These are phyloP conservation scores for Talaromyces sp. DNA, from an alignment of 2,329 filamentous ascomycete genomes.

Conservation along the genomic window DNA sequence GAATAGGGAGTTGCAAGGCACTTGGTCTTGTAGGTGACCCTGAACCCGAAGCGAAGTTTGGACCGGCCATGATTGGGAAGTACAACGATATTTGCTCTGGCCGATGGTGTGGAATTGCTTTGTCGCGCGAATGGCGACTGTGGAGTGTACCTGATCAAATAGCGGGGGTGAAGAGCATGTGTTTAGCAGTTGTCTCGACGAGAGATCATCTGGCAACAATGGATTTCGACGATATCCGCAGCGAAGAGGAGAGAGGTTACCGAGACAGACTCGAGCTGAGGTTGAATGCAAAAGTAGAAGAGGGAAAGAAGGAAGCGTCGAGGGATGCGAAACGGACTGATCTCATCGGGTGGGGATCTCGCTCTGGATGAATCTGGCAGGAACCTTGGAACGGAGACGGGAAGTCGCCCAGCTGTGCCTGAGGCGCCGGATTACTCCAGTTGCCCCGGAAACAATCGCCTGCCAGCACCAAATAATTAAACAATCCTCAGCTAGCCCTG, in stretches of 20 bases:
- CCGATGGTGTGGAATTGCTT: constrained; percentile 5
- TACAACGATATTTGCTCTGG: constrained; percentile 21
- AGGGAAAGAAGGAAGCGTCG: neutral
- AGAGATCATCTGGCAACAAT: neutral
- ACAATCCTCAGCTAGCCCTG: constrained; percentile 17
- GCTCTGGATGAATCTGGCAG: neutral
- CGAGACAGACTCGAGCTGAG: neutral
- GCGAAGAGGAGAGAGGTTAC: neutral
- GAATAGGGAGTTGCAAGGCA: constrained; percentile 40
- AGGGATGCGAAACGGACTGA: neutral
- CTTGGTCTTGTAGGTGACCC: constrained; percentile 32
- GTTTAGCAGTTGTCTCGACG: constrained; percentile 3
- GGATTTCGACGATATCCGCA: neutral
- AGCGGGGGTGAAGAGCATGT: constrained; percentile 6
- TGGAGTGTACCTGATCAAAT: neutral
- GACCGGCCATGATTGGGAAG: constrained; percentile 29
- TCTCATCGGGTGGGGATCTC: constrained; percentile 6
- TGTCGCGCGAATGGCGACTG: constrained; percentile 13
- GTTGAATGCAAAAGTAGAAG: neutral
- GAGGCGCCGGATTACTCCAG: neutral
- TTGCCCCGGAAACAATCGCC: constrained; percentile 18
- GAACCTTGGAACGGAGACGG: constrained; percentile 1
- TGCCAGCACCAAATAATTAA: neutral
- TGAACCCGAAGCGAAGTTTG: constrained; percentile 31
- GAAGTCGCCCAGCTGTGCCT: neutral